These are phyloP conservation scores for Tritrichomonas musculus DNA, from an alignment of 208 protist species.

Conservation along the genomic window DNA sequence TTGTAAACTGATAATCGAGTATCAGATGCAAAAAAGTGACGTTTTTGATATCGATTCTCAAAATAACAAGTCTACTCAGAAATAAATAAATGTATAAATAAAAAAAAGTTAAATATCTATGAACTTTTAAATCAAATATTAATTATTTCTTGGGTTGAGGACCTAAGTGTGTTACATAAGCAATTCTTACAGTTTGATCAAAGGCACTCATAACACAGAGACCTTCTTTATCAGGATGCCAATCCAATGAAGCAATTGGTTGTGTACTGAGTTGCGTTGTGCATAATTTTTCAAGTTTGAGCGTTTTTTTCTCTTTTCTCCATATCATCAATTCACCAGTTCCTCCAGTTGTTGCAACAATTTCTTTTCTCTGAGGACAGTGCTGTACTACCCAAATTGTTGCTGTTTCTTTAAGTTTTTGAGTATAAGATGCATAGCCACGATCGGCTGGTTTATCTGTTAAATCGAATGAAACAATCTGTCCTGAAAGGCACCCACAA, in stretches of 20 bases:
- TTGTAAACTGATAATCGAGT: no score
- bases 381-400: slow-evolving; percentile 52
- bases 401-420: background rate
- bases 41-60: no score
- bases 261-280: slow-evolving; percentile 39
- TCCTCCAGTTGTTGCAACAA: slow-evolving; percentile 51
- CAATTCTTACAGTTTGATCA: slow-evolving; percentile 46
- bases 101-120: no score
- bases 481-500: background rate
- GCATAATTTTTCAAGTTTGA: slow-evolving; percentile 19
- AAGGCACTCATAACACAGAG: slow-evolving; percentile 47
- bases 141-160: no score
- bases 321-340: slow-evolving; percentile 49
- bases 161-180: slow-evolving; percentile 39
- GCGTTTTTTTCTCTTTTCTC: slow-evolving; percentile 39
- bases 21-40: no score
- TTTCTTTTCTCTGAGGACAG: slow-evolving; percentile 53
- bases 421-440: background rate
- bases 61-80: no score
- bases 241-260: slow-evolving; percentile 51
- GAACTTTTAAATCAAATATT: no score
- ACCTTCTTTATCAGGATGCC: slow-evolving; percentile 50
- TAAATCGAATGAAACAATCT: slow-evolving; percentile 13
- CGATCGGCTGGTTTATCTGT: background rate
- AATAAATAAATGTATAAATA: no score